Evolutionary conservation across 225 moss, liverwort and hornwort genomes (phyloP).

Genomic region (Polytrichum commune): DNA sequence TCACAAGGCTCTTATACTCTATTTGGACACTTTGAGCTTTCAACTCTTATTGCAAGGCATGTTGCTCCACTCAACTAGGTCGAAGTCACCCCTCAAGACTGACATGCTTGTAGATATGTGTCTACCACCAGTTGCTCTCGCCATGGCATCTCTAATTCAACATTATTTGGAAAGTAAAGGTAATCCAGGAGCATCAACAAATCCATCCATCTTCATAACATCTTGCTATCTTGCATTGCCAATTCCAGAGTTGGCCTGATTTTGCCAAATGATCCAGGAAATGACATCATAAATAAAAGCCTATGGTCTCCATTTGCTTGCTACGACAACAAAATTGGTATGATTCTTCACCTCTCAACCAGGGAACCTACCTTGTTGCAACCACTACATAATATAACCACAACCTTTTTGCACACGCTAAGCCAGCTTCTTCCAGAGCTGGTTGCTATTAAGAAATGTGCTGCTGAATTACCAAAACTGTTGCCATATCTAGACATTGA

Average conservation of each 20-base stretch:
- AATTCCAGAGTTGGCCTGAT: neutral
- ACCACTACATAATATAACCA: neutral
- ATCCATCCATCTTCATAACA: neutral
- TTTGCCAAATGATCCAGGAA: neutral
- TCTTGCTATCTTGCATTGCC: neutral
- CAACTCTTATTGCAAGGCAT: too few species aligned
- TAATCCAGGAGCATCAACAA: too few species aligned
- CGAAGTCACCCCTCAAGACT: too few species aligned
- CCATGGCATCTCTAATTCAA: too few species aligned
- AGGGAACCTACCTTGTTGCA: neutral
- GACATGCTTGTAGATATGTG: too few species aligned
- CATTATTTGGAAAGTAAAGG: too few species aligned
- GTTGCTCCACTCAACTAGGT: too few species aligned
- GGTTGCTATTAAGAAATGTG: neutral
- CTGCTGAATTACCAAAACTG: neutral
- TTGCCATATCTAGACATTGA: conserved; percentile 3
- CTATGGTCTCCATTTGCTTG: neutral
- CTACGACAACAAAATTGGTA: neutral
- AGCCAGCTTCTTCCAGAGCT: neutral
- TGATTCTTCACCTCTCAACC: neutral
- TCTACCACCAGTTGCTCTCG: too few species aligned
- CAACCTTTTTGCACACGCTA: neutral
- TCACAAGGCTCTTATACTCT: too few species aligned
- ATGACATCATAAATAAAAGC: neutral
- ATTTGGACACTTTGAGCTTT: too few species aligned